Evolutionary conservation across 306 rosid genomes (phyloP).

Genomic region (Trifolium pratense): DNA sequence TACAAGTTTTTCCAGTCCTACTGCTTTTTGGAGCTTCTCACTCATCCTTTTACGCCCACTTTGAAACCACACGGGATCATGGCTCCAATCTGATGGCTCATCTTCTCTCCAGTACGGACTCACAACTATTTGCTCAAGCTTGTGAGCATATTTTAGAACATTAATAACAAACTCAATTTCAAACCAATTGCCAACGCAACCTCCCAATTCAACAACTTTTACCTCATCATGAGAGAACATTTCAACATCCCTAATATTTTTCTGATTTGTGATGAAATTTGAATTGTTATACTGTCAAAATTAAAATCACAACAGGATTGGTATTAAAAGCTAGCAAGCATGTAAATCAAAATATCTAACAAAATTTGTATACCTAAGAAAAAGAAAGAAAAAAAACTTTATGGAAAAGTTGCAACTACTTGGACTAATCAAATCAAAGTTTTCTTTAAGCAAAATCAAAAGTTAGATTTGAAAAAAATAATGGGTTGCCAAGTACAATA

Average conservation of each 20-base stretch:
- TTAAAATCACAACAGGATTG: background rate
- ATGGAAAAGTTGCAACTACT: no score
- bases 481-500: background rate
- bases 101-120: background rate
- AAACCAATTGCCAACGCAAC: conserved; percentile 5
- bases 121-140: conserved; percentile 5
- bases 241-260: background rate
- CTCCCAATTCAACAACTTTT: conserved; percentile 18
- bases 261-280: background rate
- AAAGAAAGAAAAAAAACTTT: no score
- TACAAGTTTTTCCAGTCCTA: no score
- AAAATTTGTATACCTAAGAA: background rate
- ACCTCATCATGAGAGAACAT: background rate
- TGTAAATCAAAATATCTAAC: background rate
- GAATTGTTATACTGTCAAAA: background rate
- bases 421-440: background rate
- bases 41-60: no score
- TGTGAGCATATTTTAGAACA: background rate
- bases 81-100: background rate
- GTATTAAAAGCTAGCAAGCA: background rate
- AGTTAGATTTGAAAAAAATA: background rate
- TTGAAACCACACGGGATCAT: no score
- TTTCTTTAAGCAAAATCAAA: no score
- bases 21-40: no score
- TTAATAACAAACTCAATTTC: conserved; percentile 17